A percentile compares a stretch with the other conserved stretches of the same genome.
Conservation (phyloP, 1,284 basidiomycete genomes). For the Tilletia indica region DNA sequence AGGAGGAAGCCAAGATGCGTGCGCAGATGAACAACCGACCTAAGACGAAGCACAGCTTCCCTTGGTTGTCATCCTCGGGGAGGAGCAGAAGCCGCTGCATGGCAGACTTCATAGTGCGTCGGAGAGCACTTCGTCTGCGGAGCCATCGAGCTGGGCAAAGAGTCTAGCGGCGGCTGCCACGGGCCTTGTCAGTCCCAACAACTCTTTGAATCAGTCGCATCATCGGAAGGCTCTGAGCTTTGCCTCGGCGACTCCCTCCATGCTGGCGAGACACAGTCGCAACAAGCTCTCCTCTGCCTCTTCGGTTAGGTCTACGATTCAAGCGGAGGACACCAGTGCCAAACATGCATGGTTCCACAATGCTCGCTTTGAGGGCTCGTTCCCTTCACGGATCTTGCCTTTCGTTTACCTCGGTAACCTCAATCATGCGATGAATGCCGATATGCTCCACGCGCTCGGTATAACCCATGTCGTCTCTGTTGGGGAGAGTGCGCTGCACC, state of each 20-base stretch:
- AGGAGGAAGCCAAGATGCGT: constrained; percentile 14
- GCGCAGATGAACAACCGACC: neutral
- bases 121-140: neutral
- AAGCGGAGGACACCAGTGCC: constrained; percentile 57
- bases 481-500: constrained; percentile 78
- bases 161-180: constrained; percentile 17
- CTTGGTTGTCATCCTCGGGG: constrained; percentile 15
- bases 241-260: constrained; percentile 1
- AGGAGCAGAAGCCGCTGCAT: neutral
- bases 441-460: constrained; percentile 91
- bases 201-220: neutral
- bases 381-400: constrained; percentile 87
- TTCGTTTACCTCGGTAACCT: constrained; percentile 91
- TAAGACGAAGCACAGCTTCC: constrained; percentile 19
- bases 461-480: constrained; percentile 97
- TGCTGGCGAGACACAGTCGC: neutral
- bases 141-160: constrained; percentile 13
- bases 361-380: constrained; percentile 86
- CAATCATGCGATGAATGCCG: constrained; percentile 88
- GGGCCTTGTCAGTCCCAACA: constrained; percentile 14
- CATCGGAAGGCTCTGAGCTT: constrained; percentile 9
- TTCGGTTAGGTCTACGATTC: neutral
- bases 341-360: constrained; percentile 90
- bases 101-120: neutral
- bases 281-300: neutral